Base-by-base conservation (phyloP, 1,284 basidiomycete genomes). In the Trichosporon sp. region DNA sequence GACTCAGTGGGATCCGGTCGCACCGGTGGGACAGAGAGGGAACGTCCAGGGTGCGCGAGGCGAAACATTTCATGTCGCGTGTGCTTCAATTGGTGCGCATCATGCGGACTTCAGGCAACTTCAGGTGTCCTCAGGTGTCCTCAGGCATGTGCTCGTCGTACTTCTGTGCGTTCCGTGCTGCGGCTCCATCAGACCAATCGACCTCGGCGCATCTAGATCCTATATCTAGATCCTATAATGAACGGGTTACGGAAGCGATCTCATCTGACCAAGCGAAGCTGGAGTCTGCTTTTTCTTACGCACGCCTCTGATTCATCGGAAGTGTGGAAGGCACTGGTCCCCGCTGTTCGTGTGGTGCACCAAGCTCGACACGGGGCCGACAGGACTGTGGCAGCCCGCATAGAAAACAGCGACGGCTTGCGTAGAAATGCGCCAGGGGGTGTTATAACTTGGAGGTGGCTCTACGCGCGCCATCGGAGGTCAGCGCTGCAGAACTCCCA, bases 61-160 rank as follows among this genome's bases (percentile, higher is more conserved):
- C 59, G 59, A 63, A 63, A 63, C 59, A 63, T 63, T 63, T 63
- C 59, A 63, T 63, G 59, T 63, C 31, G 59, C 59, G 31, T 63
- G 59, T 35, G 59, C 32, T 63, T 26, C 51, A 54, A 54, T 54
- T 54, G 51, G 51, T 54, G 21, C 51, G 32, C 32, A 35, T 63
- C 59, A 63, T 14, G 16, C 14, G 43, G 1, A 12, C 59, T 31
- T 32, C 32, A 3, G 16, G 56, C 31, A n/a, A 12, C 26, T 10
- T n/a, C 59, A 32, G 12, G 59, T 31, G 59, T n/a, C 31, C 37
- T 54, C 59, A 16, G 56, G 32, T 32, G 4, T 12, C 38, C 26
- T 11, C 19, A 56, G 19, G 51, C n/a, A 11, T 21, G 56, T 10
- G 56, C 56, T 54, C 51, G 51, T 54, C 51, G 51, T 26, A 16